Conservation (phyloP, 345 rosid genomes). For the Mangifera indica region DNA sequence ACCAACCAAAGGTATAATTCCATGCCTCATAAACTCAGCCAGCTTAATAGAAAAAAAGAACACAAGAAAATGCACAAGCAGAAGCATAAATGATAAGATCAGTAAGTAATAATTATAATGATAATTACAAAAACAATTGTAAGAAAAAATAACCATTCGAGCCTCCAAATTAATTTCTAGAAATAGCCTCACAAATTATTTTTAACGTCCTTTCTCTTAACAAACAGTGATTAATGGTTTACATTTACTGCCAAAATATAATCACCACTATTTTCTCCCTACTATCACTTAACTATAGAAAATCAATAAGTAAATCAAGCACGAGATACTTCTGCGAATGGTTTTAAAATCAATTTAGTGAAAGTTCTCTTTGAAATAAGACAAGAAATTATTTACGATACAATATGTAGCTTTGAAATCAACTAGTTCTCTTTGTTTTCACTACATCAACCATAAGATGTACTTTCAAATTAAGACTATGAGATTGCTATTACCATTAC, state of each 20-base stretch:
- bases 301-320: background rate
- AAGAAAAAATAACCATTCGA: background rate
- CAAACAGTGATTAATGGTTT: background rate
- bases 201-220: background rate
- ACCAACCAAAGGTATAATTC: background rate
- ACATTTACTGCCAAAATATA: background rate
- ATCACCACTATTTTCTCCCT: background rate
- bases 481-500: slow-evolving; percentile 59
- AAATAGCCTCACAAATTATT: background rate
- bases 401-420: background rate
- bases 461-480: background rate
- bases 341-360: background rate
- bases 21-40: background rate
- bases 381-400: background rate
- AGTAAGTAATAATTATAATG: background rate
- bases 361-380: background rate
- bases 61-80: background rate
- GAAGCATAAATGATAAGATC: background rate
- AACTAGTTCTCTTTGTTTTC: background rate
- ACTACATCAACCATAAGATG: background rate
- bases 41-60: background rate
- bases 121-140: background rate
- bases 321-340: background rate
- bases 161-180: background rate
- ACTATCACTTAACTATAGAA: background rate